Evolutionary conservation across 352 stramenopile species (phyloP), one percentile per base, ranked within the genome.

Genomic region (Phytophthora meadii): DNA sequence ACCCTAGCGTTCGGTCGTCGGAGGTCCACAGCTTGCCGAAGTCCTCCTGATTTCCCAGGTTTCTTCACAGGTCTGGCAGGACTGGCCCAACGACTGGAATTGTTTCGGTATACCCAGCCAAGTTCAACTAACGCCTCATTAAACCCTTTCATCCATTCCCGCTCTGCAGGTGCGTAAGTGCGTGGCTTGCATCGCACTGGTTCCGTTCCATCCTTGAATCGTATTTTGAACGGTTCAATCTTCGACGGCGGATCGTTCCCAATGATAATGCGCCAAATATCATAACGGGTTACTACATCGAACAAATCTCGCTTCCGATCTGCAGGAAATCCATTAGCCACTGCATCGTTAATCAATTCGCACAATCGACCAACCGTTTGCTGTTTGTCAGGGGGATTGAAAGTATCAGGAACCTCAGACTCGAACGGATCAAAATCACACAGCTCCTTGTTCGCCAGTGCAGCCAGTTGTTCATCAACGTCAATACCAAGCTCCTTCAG

Each of bases 311-410:
- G 14, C 7, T 49, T 49, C n/a, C 42, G 30, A 32, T 6, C 19
- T n/a, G 42, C 19, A 30, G 42, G 22, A 48, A 49, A 49, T 49
- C 22, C 42, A 9, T 49, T 32, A 4, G 6, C 42, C 41, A 34
- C 22, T 49, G 3, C 1, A 8, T 49, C 42, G n/a, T 49, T 32
- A 10, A 32, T 30, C 6, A 49, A 6, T 12, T 49, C 7, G 12
- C 42, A 30, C 30, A 49, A 19, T 7, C 42, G 42, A 4, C 7
- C 42, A 32, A 34, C 10, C n/a, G 30, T 32, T 10, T 49, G 8
- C 27, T 36, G 28, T 19, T 48, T 48, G 42, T 48, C 42, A 4
- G 42, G 42, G 8, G 42, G 42, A 30, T 48, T 19, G 30, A 49
- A 5, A 19, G 6, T 17, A 49, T 32, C 1, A 19, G 42, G n/a